phyloP scores from a whole-genome alignment of 1,284 basidiomycete genomes.

The Fomes fomentarius region DNA sequence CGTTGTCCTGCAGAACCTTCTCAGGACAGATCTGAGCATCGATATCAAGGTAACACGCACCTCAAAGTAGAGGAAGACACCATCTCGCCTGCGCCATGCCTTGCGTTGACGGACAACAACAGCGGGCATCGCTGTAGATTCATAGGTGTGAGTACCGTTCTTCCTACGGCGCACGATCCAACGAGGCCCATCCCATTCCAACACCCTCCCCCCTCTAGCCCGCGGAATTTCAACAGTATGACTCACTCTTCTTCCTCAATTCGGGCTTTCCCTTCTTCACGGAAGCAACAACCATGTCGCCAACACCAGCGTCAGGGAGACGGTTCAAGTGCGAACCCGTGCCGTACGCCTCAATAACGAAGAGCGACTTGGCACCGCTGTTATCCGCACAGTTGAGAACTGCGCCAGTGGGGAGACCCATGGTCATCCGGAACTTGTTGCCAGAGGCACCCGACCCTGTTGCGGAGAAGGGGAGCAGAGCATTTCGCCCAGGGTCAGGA shows the following conservation, averaged over 20 bases:
- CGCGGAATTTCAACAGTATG: slow-evolving; percentile 1
- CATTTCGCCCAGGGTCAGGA: slow-evolving; percentile 39
- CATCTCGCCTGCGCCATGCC: slow-evolving; percentile 97
- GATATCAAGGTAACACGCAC: slow-evolving; percentile 38
- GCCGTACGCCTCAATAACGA: slow-evolving; percentile 89
- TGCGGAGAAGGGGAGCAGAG: slow-evolving; percentile 48
- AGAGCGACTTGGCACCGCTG: slow-evolving; percentile 97
- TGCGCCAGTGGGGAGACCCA: slow-evolving; percentile 97
- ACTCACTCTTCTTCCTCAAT: slow-evolving; percentile 98
- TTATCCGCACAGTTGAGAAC: slow-evolving; percentile 99
- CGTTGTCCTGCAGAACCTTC: slow-evolving; percentile 72
- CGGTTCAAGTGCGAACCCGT: slow-evolving; percentile 97
- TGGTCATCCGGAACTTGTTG: slow-evolving; percentile 97
- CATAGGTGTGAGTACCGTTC: slow-evolving; percentile 3
- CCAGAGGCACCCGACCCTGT: slow-evolving; percentile 61
- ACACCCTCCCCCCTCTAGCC: not conserved
- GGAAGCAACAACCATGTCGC: slow-evolving; percentile 98
- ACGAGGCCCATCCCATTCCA: not conserved
- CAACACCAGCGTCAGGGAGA: slow-evolving; percentile 96
- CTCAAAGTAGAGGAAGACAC: slow-evolving; percentile 99
- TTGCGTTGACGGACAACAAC: slow-evolving; percentile 98
- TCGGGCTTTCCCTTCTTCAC: slow-evolving; percentile 99
- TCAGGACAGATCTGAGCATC: not conserved
- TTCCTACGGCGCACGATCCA: slow-evolving; percentile 1
- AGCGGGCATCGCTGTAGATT: slow-evolving; percentile 85